Base-by-base conservation (phyloP, 495 filamentous ascomycete species). In the Neurospora sp. region DNA sequence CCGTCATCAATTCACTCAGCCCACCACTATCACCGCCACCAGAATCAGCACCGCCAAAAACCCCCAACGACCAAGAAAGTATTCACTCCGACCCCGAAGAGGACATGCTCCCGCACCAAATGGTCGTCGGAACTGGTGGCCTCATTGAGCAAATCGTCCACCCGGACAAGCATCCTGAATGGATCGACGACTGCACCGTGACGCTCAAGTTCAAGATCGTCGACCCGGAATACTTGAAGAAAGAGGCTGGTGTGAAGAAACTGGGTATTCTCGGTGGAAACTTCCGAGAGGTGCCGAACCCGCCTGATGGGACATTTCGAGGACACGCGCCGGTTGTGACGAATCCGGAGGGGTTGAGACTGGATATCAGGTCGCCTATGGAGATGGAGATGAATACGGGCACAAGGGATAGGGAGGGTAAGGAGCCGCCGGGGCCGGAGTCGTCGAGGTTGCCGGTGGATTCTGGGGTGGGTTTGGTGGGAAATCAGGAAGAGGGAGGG, bases 401-500 rank as follows among this genome's bases (percentile, higher is more conserved):
- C 0, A 1, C 1, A 0, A 11, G 1, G 4, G 10, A 14, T 54
- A 12, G 20, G n/a, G n/a, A n/a, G n/a, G n/a, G n/a, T n/a, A n/a
- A n/a, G 10, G 10, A 54, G 4, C 0, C 42, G 7, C 5, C 39
- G 12, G 14, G 14, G 2, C 39, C 0, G 39, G 12, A 41, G 39
- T 41, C 42, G 31, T 35, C 31, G 31, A 35, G 31, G 4, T 35
- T 35, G 18, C 12, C 6, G 54, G 27, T 16, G 14, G 14, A 62
- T 16, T 62, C 35, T 1, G 27, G 27, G 27, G 27, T 27, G 1
- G 27, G 27, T 1, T 1, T 27, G 27, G 27, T 27, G 27, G 27
- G 27, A n/a, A n/a, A n/a, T n/a, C n/a, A n/a, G n/a, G n/a, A n/a
- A n/a, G n/a, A n/a, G n/a, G n/a, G n/a, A n/a, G 5, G 44, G 0